A percentile compares a stretch with the other conserved stretches of the same genome.
These are phyloP conservation scores for Alternaria sp. DNA, from an alignment of 2,329 filamentous ascomycete genomes.

Conservation along the genomic window DNA sequence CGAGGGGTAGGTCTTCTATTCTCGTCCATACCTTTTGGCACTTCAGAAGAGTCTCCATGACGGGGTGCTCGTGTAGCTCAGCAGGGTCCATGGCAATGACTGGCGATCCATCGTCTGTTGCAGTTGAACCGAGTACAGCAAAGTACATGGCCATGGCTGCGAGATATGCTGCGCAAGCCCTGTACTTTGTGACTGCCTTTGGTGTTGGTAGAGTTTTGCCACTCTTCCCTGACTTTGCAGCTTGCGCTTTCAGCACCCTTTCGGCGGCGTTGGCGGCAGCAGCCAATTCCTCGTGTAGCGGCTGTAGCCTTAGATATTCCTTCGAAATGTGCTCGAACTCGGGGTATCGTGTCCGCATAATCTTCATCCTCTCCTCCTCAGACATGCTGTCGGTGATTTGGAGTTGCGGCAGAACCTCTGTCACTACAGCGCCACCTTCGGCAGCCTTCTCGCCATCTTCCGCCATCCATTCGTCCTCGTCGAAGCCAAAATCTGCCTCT, in stretches of 20 bases:
- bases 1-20: slow-evolving; percentile 71
- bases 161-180: slow-evolving; percentile 85
- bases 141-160: slow-evolving; percentile 93
- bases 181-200: slow-evolving; percentile 70
- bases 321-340: slow-evolving; percentile 88
- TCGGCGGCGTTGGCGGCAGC: slow-evolving; percentile 68
- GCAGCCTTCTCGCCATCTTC: slow-evolving; percentile 59
- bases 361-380: slow-evolving; percentile 75
- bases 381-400: slow-evolving; percentile 84
- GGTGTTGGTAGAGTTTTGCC: slow-evolving; percentile 28
- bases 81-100: slow-evolving; percentile 73
- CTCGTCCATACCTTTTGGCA: slow-evolving; percentile 83
- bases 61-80: slow-evolving; percentile 86
- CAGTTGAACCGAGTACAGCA: slow-evolving; percentile 84
- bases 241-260: slow-evolving; percentile 44
- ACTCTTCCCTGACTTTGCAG: slow-evolving; percentile 31
- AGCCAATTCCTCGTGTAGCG: slow-evolving; percentile 66
- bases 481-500: slow-evolving; percentile 92
- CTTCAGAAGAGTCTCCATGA: slow-evolving; percentile 85
- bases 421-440: slow-evolving; percentile 68
- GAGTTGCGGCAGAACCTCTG: slow-evolving; percentile 84
- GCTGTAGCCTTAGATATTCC: slow-evolving; percentile 78
- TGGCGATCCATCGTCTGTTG: slow-evolving; percentile 62
- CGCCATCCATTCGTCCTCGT: slow-evolving; percentile 84
- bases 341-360: slow-evolving; percentile 84